Evolutionary conservation across 2,329 filamentous ascomycete genomes (phyloP).

Genomic region (Hymenoscyphus infarciens): DNA sequence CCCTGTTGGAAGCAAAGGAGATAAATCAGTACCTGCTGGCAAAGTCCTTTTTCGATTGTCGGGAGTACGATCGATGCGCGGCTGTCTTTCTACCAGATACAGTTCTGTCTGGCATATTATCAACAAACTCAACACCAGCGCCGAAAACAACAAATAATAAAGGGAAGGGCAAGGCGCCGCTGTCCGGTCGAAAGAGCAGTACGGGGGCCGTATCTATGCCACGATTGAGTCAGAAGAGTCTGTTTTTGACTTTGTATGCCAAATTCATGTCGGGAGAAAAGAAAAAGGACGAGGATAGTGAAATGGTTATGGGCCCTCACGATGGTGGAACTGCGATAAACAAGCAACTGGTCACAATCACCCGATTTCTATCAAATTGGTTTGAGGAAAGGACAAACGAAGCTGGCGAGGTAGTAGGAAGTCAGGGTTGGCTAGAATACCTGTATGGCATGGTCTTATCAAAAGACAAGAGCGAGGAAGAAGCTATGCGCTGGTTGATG

Average conservation of each 20-base stretch:
- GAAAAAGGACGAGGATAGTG: slow-evolving; percentile 90
- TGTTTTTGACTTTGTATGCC: slow-evolving; percentile 90
- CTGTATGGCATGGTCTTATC: slow-evolving; percentile 78
- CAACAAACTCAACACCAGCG: slow-evolving; percentile 39
- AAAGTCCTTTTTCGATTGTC: slow-evolving; percentile 91
- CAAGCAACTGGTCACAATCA: slow-evolving; percentile 75
- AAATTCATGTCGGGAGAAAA: slow-evolving; percentile 94
- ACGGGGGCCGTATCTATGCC: slow-evolving; percentile 41
- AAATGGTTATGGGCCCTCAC: slow-evolving; percentile 93
- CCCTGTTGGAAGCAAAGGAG: slow-evolving; percentile 72
- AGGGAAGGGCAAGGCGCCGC: slow-evolving; percentile 58
- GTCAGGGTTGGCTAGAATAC: slow-evolving; percentile 93
- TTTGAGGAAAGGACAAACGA: slow-evolving; percentile 62
- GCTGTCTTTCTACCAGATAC: slow-evolving; percentile 82
- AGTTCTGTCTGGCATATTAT: slow-evolving; percentile 64
- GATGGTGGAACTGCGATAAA: slow-evolving; percentile 83
- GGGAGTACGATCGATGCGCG: slow-evolving; percentile 90
- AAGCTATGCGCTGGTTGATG: slow-evolving; percentile 83
- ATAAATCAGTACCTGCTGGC: slow-evolving; percentile 81
- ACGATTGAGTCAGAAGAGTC: slow-evolving; percentile 77
- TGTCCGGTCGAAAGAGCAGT: slow-evolving; percentile 16
- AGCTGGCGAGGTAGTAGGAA: slow-evolving; percentile 56
- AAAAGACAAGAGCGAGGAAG: slow-evolving; percentile 84
- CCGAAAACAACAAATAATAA: slow-evolving; percentile 44
- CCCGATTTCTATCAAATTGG: slow-evolving; percentile 75